Conservation (phyloP, 768 basidiomycete genomes). For the Lyophyllum atratum region DNA sequence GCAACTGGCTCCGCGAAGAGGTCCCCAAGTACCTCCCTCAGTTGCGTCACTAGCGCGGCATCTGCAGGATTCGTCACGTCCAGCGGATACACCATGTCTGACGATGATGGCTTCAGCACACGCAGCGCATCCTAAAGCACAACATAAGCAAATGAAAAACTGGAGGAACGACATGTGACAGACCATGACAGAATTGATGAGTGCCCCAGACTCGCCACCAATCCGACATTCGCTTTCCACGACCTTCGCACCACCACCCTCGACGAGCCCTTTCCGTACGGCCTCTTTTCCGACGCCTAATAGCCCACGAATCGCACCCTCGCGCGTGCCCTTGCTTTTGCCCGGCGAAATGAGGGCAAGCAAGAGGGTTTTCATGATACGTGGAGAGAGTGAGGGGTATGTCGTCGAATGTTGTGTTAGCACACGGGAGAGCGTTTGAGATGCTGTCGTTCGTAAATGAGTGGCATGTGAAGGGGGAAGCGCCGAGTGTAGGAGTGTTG, state of each 20-base stretch:
- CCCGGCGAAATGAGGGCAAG: slow-evolving; percentile 76
- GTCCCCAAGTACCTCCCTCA: slow-evolving; percentile 59
- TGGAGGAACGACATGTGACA: slow-evolving; percentile 14
- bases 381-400: slow-evolving; percentile 63
- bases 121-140: slow-evolving; percentile 57
- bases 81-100: slow-evolving; percentile 60
- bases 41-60: slow-evolving; percentile 40
- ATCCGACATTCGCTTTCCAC: slow-evolving; percentile 63
- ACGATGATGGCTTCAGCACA: slow-evolving; percentile 57
- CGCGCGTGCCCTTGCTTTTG: slow-evolving; percentile 78
- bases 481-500: slow-evolving; percentile 85
- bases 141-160: background rate
- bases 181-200: slow-evolving; percentile 68
- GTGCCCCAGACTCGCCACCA: slow-evolving; percentile 38
- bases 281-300: slow-evolving; percentile 86
- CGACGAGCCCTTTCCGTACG: slow-evolving; percentile 78
- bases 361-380: slow-evolving; percentile 71
- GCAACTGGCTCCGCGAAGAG: slow-evolving; percentile 60
- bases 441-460: slow-evolving; percentile 76
- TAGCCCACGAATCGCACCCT: slow-evolving; percentile 88
- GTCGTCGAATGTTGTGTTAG: slow-evolving; percentile 84
- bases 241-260: slow-evolving; percentile 76
- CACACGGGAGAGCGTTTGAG: slow-evolving; percentile 82
- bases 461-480: slow-evolving; percentile 73
- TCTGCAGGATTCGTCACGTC: slow-evolving; percentile 53